These are phyloP conservation scores for Stevia rebaudiana DNA, from an alignment of 140 eudicot species.

Conservation along the genomic window DNA sequence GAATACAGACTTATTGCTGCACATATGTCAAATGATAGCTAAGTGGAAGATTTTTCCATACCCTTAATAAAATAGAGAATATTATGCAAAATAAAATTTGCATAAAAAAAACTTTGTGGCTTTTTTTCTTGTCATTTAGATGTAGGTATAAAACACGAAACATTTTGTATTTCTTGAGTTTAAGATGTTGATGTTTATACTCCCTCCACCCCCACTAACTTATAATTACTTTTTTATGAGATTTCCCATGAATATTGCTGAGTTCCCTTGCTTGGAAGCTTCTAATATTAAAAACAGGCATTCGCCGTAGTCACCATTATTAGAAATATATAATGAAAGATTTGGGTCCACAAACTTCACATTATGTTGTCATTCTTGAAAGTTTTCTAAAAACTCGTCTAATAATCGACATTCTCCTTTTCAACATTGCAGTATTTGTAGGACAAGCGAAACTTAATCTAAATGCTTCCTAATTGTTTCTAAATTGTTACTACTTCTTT, in stretches of 20 bases:
- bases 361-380: conserved; percentile 2
- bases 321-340: neutral
- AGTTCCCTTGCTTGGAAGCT: neutral
- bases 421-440: neutral
- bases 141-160: neutral
- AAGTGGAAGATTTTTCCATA: neutral
- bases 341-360: conserved; percentile 8
- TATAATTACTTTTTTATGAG: conserved; percentile 1
- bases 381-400: neutral
- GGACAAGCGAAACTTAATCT: neutral
- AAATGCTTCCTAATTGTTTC: neutral
- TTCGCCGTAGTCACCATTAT: neutral
- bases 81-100: conserved; percentile 3
- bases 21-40: neutral
- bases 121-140: neutral
- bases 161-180: neutral
- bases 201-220: neutral
- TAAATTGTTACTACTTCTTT: neutral
- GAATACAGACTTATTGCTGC: neutral
- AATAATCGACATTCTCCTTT: neutral
- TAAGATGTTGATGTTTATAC: neutral
- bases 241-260: neutral
- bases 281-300: neutral
- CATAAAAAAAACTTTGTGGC: neutral
- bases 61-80: neutral